These are phyloP conservation scores for Dothistroma septosporum DNA, from an alignment of 2,329 filamentous ascomycete genomes.

Conservation along the genomic window DNA sequence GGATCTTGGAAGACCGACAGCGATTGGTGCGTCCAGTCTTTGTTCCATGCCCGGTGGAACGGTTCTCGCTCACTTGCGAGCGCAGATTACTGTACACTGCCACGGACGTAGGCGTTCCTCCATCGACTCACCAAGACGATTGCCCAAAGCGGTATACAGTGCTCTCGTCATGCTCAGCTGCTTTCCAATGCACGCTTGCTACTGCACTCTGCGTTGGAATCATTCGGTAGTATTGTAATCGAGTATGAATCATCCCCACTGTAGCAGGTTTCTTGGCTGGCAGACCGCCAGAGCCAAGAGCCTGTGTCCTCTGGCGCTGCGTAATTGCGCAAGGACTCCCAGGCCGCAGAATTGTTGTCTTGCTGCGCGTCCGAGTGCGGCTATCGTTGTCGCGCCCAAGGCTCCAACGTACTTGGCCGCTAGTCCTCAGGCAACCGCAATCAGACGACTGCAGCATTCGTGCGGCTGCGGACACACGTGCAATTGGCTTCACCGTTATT, in stretches of 20 bases:
- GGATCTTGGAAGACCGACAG: not conserved
- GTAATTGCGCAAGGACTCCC: slow-evolving; percentile 2
- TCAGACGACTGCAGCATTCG: not conserved
- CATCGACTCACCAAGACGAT: slow-evolving; percentile 2
- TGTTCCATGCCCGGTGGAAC: not conserved
- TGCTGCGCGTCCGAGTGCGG: not conserved
- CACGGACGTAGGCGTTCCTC: not conserved
- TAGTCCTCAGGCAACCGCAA: slow-evolving; percentile 2
- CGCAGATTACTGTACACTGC: slow-evolving; percentile 9
- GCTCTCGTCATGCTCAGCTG: slow-evolving; percentile 1
- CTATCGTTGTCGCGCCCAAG: not conserved
- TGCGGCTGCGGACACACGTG: not conserved
- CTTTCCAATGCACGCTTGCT: slow-evolving; percentile 2
- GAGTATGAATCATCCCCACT: slow-evolving; percentile 1
- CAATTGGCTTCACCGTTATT: not conserved
- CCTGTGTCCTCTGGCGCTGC: not conserved
- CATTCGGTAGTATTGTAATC: not conserved
- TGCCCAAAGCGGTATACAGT: slow-evolving; percentile 5
- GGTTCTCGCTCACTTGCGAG: not conserved
- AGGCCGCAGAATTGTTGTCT: slow-evolving; percentile 1
- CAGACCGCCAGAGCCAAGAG: not conserved
- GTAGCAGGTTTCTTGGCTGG: not conserved
- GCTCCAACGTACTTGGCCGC: not conserved
- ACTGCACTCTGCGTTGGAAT: not conserved
- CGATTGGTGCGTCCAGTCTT: not conserved